Evolutionary conservation across 805 yeast species (phyloP).

Genomic region (Zygoascus biomembranicola): DNA sequence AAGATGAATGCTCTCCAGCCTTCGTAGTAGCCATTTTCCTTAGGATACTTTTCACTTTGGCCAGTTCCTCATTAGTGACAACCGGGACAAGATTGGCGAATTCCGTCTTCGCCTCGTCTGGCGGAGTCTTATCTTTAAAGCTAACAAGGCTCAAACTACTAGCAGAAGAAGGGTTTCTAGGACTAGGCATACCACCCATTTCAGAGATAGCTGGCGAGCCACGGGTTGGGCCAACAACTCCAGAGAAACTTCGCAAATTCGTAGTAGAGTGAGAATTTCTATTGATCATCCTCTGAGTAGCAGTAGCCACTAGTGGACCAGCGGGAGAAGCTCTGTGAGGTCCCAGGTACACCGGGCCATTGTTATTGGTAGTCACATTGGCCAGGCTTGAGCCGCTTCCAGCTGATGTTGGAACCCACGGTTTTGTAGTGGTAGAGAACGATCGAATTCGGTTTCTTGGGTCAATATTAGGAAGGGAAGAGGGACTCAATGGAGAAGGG

Average conservation of each 20-base stretch:
- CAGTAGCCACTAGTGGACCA: not conserved
- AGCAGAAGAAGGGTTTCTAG: not conserved
- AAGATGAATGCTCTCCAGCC: constrained; percentile 5
- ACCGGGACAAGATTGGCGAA: not conserved
- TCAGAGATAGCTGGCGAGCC: not conserved
- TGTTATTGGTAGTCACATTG: not conserved
- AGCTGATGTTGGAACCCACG: not conserved
- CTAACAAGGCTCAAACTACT: not conserved
- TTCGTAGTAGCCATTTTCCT: constrained; percentile 8
- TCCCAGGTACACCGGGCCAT: not conserved
- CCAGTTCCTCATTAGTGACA: not conserved
- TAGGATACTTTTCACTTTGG: constrained; percentile 10
- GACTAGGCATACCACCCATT: not conserved
- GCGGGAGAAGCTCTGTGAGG: not conserved
- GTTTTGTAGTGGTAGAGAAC: not conserved
- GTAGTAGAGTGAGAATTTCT: not conserved
- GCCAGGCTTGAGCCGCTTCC: not conserved
- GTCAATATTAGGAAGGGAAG: not conserved
- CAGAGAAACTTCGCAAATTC: not conserved
- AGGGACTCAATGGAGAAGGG: not conserved
- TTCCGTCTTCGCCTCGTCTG: not conserved
- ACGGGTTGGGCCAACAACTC: not conserved
- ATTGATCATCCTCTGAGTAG: not conserved
- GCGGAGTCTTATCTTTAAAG: not conserved
- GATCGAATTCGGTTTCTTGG: not conserved